Percentiles rank a stretch among this genome's conserved stretches.
phyloP scores from a whole-genome alignment of 2,329 filamentous ascomycete species.

The Calonectria henricotiae region DNA sequence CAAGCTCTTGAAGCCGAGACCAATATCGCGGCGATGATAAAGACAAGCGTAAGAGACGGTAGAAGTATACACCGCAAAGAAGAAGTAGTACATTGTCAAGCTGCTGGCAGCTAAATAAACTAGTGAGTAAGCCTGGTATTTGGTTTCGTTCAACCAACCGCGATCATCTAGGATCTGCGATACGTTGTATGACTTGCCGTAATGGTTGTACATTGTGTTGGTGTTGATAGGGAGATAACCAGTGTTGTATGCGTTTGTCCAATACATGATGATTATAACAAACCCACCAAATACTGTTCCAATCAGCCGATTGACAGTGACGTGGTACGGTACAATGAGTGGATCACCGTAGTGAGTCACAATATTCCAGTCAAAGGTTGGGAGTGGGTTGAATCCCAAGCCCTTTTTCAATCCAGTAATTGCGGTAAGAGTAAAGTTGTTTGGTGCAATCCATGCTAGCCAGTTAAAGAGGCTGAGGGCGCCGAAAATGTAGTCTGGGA shows the following conservation, averaged over 20 bases:
- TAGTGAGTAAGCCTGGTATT: conserved; percentile 58
- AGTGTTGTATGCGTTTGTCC: conserved; percentile 62
- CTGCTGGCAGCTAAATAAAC: conserved; percentile 53
- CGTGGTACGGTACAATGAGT: conserved; percentile 60
- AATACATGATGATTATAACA: conserved; percentile 64
- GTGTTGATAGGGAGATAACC: conserved; percentile 68
- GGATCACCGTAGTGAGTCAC: conserved; percentile 46
- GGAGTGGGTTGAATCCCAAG: conserved; percentile 66
- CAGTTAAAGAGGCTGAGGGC: conserved; percentile 65
- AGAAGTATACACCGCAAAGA: conserved; percentile 53
- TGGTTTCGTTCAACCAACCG: conserved; percentile 54
- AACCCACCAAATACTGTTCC: conserved; percentile 57
- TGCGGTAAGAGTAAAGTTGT: conserved; percentile 61
- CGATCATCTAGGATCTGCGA: conserved; percentile 62
- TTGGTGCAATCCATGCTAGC: conserved; percentile 71
- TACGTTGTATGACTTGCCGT: conserved; percentile 61
- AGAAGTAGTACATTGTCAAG: conserved; percentile 35
- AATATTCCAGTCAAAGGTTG: conserved; percentile 68
- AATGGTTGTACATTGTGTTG: conserved; percentile 64
- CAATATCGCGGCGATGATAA: conserved; percentile 57
- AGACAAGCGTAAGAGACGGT: conserved; percentile 58
- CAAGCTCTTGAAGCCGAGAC: conserved; percentile 52
- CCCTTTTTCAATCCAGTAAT: conserved; percentile 62
- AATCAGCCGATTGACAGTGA: conserved; percentile 57
- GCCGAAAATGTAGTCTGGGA: conserved; percentile 44